Evolutionary conservation across 805 yeast species (phyloP).

Genomic region (Zygosaccharomyces kombuchaensis): DNA sequence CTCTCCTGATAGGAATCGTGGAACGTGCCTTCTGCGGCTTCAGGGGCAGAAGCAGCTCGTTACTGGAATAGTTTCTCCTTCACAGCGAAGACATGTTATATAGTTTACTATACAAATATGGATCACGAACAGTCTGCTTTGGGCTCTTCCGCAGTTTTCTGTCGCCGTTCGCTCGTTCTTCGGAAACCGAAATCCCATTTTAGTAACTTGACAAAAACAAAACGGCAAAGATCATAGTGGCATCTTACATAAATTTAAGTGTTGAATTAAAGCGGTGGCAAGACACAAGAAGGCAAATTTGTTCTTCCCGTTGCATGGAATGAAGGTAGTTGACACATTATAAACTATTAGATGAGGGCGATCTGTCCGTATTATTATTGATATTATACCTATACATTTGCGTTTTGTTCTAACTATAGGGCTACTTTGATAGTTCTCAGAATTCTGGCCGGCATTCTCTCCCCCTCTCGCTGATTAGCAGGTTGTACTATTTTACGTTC

Average conservation of each 20-base stretch:
- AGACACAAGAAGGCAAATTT: neutral
- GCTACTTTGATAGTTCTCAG: neutral
- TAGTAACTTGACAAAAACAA: neutral
- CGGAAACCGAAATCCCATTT: constrained; percentile 1
- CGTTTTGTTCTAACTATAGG: neutral
- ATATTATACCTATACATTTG: neutral
- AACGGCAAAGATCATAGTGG: neutral
- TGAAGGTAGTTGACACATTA: neutral
- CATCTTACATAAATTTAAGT: neutral
- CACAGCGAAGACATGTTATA: neutral
- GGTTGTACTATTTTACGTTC: neutral
- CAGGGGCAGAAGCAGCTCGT: too few relatives aligned
- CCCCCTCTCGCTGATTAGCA: neutral
- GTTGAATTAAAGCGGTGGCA: neutral
- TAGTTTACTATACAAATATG: neutral
- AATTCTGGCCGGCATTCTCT: neutral
- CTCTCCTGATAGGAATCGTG: too few relatives aligned
- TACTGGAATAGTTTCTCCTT: too few relatives aligned
- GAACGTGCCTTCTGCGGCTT: too few relatives aligned
- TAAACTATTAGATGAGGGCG: constrained; percentile 1
- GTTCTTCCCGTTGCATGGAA: neutral
- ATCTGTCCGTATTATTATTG: neutral
- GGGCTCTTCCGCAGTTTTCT: neutral
- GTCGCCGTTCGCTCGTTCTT: neutral
- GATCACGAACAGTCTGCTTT: too few relatives aligned